Percentiles rank a stretch among this genome's conserved stretches.
phyloP scores from a whole-genome alignment of 2,329 filamentous ascomycete genomes.

The Pseudocercospora pini-densiflorae region DNA sequence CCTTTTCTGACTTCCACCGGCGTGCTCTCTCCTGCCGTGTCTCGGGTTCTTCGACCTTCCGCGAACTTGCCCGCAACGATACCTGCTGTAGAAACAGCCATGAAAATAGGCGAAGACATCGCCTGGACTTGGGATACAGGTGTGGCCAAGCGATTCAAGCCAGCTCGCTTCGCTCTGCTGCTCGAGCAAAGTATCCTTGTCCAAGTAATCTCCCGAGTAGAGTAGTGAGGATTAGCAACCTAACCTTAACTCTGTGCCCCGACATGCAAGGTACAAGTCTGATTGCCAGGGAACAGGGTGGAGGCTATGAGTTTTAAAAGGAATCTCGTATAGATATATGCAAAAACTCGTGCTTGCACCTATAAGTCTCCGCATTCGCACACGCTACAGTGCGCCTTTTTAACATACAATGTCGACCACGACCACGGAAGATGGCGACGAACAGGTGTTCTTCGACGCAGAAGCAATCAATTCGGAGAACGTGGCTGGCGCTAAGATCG shows the following conservation, averaged over 20 bases:
- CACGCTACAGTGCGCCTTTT: neutral
- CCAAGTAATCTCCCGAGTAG: conserved; percentile 10
- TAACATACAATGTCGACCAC: conserved; percentile 4
- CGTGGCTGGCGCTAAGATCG: conserved; percentile 1
- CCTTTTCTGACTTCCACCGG: neutral
- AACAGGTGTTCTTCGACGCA: conserved; percentile 10
- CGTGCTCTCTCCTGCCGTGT: neutral
- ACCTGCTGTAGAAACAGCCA: neutral
- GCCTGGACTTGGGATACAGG: neutral
- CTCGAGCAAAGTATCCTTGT: neutral
- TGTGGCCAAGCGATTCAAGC: neutral
- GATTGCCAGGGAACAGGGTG: conserved; percentile 10
- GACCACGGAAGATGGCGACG: conserved; percentile 8
- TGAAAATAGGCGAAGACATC: neutral
- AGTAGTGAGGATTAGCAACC: conserved; percentile 9
- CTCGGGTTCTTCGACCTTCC: neutral
- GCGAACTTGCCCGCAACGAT: neutral
- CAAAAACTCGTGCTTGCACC: neutral
- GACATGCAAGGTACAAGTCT: conserved; percentile 14
- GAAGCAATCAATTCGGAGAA: conserved; percentile 1
- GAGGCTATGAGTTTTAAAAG: neutral
- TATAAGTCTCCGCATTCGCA: neutral
- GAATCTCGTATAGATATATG: neutral
- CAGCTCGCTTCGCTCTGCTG: neutral
- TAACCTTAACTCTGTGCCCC: neutral